Evolutionary conservation across 2,329 filamentous ascomycete species (phyloP), one percentile per base, ranked within the genome.

Genomic region (Stemphylium lycopersici): DNA sequence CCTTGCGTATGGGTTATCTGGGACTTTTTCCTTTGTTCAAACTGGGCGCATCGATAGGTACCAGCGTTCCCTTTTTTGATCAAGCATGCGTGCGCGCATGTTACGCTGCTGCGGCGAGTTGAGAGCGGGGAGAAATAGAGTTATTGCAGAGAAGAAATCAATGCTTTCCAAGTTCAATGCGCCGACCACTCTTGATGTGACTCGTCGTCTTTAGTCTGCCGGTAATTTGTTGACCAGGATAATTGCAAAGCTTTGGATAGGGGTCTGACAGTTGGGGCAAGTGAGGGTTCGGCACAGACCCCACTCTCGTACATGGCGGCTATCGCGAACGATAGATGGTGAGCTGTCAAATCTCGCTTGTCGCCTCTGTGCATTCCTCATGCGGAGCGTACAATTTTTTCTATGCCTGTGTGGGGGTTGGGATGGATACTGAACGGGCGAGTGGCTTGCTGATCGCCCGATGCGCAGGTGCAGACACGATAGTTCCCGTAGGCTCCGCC

Each of bases 11-110:
- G 40, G 46, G 46, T 24, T 52, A 26, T 48, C 32, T 37, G 22
- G 33, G 41, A 42, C 6, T 24, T 24, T 55, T 37, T 50, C 52
- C 20, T 55, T 55, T 55, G 52, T 55, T 50, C 42, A 39, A 39
- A 40, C 29, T 20, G 31, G 50, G 50, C 50, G 46, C 31, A 33
- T 44, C 8, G 20, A 37, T n/a, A 16, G 51, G 41, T 31, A 53
- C 37, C 45, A 48, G n/a, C 45, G 31, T 32, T 53, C 43, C 43
- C 33, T 44, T 33, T 11, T 43, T 42, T 38, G 16, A 37, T 44
- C 41, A 44, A 44, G 15, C 41, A 44, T 44, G 41, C 22, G 41
- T 33, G 16, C 29, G 41, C 29, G 29, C 41, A 44, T 44, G 41
- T 34, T 44, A 16, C 15, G 41, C 31, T 44, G 41, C 41, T 34